Evolutionary conservation across 208 protist species (phyloP).

Genomic region (Acanthamoeba healyi): DNA sequence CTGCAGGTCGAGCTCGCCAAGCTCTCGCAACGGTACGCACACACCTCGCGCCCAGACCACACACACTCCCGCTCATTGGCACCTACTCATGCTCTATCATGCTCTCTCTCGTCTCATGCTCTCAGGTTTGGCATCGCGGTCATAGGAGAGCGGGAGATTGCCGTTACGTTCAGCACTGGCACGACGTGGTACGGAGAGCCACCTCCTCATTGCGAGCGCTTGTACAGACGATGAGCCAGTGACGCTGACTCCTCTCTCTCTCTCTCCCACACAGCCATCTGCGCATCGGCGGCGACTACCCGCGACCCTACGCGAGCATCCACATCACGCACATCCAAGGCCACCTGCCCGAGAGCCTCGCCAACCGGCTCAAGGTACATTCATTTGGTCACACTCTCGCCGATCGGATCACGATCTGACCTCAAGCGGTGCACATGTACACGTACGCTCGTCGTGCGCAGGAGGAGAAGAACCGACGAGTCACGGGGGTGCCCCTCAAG

Average conservation of each 20-base stretch:
- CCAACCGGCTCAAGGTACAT: neutral
- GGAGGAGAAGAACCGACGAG: constrained; percentile 58
- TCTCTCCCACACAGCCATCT: too few species aligned
- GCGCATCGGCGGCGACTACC: constrained; percentile 15
- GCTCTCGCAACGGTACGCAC: constrained; percentile 9
- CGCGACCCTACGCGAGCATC: constrained; percentile 28
- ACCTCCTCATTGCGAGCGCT: too few species aligned
- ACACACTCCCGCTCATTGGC: too few species aligned
- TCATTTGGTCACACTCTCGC: too few species aligned
- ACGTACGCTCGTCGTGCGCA: neutral
- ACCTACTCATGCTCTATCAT: neutral
- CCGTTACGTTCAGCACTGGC: constrained; percentile 27
- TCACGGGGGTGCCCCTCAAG: constrained; percentile 11
- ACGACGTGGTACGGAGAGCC: neutral
- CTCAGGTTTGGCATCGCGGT: constrained; percentile 1
- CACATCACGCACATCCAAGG: constrained; percentile 17
- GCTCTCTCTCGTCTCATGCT: neutral
- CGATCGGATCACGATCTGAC: neutral
- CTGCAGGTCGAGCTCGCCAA: constrained; percentile 22
- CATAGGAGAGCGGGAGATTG: neutral
- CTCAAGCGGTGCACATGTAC: too few species aligned
- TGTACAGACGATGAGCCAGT: too few species aligned
- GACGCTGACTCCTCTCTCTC: too few species aligned
- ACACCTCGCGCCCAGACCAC: neutral
- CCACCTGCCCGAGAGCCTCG: neutral